Base-by-base conservation (phyloP, 768 basidiomycete genomes). In the Phaeotremella fagi region DNA sequence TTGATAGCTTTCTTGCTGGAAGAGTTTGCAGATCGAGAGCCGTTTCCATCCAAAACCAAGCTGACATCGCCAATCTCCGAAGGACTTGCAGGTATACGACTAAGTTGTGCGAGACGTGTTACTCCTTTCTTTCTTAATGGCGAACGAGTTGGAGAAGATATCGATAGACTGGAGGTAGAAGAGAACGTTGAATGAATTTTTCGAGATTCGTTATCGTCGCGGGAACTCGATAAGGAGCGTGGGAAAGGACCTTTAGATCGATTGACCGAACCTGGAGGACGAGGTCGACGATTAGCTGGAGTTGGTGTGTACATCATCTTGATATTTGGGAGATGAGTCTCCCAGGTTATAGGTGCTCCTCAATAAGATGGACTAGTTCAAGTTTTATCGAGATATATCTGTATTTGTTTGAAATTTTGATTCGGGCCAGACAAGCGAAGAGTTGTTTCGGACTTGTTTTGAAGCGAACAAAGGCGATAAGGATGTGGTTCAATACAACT, bases 251-350 rank as follows among this genome's bases (percentile, higher is more conserved):
- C 38, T 41, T 20, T 12, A 41, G 38, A 33, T 16, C 26, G 45
- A 52, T 41, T 26, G 46, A 55, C n/a, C 3, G 35, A 28, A 16
- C 57, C 53, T 5, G 65, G 65, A 15, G 65, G 65, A 33, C 62
- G 57, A 48, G 65, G 65, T 35, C 62, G 58, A 4, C 65, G 59
- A 33, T 51, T 37, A 20, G 57, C 33, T 15, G 65, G 54, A 16
- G 56, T 54, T 2, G 65, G 61, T 15, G 61, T 63, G 45, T 56
- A 67, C 65, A 67, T 67, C 59, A 63, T 66, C 12, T 22, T 38
- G 45, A 28, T 16, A 15, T 35, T n/a, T 35, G 9, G 33, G 11
- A 35, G n/a, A 35, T 9, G 33, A 9, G 33, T 35, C 9, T 9
- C 9, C 11, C 33, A 9, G 33, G 33, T 9, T 35, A n/a, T 35